phyloP scores from a whole-genome alignment of 208 protist species.

The Leishmania aethiopica region DNA sequence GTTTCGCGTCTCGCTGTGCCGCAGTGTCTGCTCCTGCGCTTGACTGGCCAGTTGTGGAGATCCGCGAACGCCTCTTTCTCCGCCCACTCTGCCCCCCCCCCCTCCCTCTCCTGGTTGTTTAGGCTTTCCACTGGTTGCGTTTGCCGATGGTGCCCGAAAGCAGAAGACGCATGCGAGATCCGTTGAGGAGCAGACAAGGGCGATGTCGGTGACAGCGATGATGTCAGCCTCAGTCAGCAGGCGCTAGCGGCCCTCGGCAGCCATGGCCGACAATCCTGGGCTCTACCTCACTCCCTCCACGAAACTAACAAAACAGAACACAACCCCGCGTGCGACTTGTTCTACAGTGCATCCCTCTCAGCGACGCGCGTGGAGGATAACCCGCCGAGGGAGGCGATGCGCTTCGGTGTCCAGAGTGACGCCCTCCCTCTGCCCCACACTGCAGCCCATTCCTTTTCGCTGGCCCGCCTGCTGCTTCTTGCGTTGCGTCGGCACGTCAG shows the following conservation, averaged over 20 bases:
- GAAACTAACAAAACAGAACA: not conserved
- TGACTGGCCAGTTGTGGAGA: not conserved
- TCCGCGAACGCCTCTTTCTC: not conserved
- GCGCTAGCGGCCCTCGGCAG: not conserved
- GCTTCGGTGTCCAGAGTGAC: not conserved
- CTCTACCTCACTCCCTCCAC: not conserved
- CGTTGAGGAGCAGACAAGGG: not conserved
- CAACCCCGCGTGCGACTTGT: not conserved
- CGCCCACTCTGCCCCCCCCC: not conserved
- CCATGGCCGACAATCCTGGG: not conserved
- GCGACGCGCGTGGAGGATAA: not conserved
- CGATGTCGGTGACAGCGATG: not conserved
- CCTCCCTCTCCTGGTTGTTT: not conserved
- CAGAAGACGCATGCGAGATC: not conserved
- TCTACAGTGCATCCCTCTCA: not conserved
- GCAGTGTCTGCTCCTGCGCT: not conserved
- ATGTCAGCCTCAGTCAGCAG: not conserved
- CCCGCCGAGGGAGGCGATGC: not conserved
- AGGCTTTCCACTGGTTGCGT: not conserved
- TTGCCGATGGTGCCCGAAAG: not conserved
- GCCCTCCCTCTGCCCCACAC: not conserved
- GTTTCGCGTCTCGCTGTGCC: not conserved
- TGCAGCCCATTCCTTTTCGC: not conserved
- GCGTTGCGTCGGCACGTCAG: not conserved
- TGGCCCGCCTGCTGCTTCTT: not conserved